Percentiles rank a stretch among this genome's conserved stretches.
These are phyloP conservation scores for Podospora anserina DNA, from an alignment of 495 filamentous ascomycete species.

Conservation along the genomic window DNA sequence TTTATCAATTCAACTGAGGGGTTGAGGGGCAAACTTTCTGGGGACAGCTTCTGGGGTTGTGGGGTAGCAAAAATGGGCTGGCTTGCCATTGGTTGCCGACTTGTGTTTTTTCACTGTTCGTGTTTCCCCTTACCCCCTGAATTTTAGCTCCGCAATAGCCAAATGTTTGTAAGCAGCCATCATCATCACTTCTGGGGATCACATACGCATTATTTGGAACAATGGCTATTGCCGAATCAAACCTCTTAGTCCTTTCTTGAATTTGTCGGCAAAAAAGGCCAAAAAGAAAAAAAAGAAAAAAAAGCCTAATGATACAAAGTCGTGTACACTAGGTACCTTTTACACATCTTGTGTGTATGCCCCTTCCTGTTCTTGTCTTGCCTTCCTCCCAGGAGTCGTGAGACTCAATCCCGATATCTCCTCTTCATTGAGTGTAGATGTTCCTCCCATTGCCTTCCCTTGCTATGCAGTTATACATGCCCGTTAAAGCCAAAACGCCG, in stretches of 20 bases:
- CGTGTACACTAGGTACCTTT: not conserved
- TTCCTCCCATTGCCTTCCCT: not conserved
- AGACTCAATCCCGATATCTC: not conserved
- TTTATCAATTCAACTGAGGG: conserved; percentile 3
- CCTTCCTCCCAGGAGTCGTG: not conserved
- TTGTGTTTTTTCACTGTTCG: not conserved
- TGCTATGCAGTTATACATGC: not conserved
- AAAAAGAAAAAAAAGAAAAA: not conserved
- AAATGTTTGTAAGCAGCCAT: not conserved
- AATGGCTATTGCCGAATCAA: not conserved
- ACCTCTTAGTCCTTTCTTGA: not conserved
- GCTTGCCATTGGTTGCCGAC: not conserved
- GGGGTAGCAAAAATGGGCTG: conserved; percentile 9
- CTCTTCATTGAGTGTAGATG: not conserved
- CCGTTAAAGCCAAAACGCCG: not conserved
- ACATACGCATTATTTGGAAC: not conserved
- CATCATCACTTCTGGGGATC: not conserved
- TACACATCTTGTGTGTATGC: not conserved
- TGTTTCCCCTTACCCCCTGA: not conserved
- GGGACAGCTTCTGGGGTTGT: not conserved
- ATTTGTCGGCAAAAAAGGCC: not conserved
- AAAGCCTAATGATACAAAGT: not conserved
- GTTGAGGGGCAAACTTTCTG: conserved; percentile 12
- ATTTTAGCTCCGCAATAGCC: not conserved
- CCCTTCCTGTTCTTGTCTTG: not conserved